Percentiles rank a stretch among this genome's conserved stretches.
Conservation (phyloP, 2,329 filamentous ascomycete genomes). For the Magnaporthiopsis rhizophila region DNA sequence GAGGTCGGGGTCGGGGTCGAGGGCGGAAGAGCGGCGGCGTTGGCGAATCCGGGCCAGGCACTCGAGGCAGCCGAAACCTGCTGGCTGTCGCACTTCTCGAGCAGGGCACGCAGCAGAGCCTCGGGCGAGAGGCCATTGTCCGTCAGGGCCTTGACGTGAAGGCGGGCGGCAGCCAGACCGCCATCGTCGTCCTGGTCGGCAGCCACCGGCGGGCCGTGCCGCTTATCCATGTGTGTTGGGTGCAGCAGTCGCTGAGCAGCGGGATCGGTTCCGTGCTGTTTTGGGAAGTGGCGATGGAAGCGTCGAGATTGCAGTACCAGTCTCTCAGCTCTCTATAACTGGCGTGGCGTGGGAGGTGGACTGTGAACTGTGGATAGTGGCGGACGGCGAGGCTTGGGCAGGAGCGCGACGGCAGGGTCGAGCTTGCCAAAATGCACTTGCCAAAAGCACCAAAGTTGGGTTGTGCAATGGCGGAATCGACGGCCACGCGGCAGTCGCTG, state of each 20-base stretch:
- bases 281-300: background rate
- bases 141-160: conserved; percentile 24
- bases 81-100: conserved; percentile 21
- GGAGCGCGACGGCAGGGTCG: background rate
- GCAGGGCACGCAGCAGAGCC: conserved; percentile 22
- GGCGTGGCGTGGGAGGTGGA: background rate
- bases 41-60: conserved; percentile 1
- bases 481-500: background rate
- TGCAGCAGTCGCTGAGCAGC: background rate
- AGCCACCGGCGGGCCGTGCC: conserved; percentile 8
- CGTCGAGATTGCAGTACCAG: background rate
- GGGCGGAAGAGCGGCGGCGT: background rate
- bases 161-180: conserved; percentile 21
- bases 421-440: background rate
- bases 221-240: conserved; percentile 4
- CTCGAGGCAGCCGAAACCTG: background rate
- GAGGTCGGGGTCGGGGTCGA: conserved; percentile 2
- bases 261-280: no score
- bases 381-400: background rate
- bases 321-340: background rate
- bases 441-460: background rate
- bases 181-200: conserved; percentile 16
- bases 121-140: conserved; percentile 22
- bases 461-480: background rate
- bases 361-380: no score